phyloP scores from a whole-genome alignment of 208 protist genomes.

The Trypanosoma scelopori region DNA sequence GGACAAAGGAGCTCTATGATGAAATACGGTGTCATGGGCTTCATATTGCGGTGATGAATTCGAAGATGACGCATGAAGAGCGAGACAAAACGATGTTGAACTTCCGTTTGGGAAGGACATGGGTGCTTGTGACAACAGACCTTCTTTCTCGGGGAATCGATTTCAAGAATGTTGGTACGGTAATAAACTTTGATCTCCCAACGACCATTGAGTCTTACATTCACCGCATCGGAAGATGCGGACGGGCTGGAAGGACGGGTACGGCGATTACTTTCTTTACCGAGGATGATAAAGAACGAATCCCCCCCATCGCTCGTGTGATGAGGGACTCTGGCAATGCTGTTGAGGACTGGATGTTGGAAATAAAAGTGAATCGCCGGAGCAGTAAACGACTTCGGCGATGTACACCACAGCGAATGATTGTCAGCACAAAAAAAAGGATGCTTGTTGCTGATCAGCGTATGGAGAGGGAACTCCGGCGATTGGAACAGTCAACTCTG shows the following conservation, averaged over 20 bases:
- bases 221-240: slow-evolving; percentile 95
- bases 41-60: slow-evolving; percentile 90
- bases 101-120: slow-evolving; percentile 95
- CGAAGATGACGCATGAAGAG: slow-evolving; percentile 87
- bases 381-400: slow-evolving; percentile 55
- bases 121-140: slow-evolving; percentile 97
- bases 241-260: slow-evolving; percentile 87
- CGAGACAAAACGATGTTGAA: slow-evolving; percentile 93
- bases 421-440: slow-evolving; percentile 86
- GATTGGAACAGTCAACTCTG: slow-evolving; percentile 53
- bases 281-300: slow-evolving; percentile 90
- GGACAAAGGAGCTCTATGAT: slow-evolving; percentile 96
- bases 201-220: slow-evolving; percentile 94
- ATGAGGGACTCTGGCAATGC: slow-evolving; percentile 92
- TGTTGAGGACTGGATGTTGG: slow-evolving; percentile 95
- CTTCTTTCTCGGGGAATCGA: slow-evolving; percentile 97
- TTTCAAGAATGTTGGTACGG: slow-evolving; percentile 96
- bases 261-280: slow-evolving; percentile 97
- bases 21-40: slow-evolving; percentile 91
- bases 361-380: slow-evolving; percentile 74
- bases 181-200: slow-evolving; percentile 99
- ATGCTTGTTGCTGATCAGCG: slow-evolving; percentile 81
- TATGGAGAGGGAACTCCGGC: slow-evolving; percentile 64
- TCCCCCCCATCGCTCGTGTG: slow-evolving; percentile 89
- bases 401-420: slow-evolving; percentile 80